Percentiles rank a stretch among this genome's conserved stretches.
phyloP scores from a whole-genome alignment of 1,284 basidiomycete genomes.

The Marasmius sp. region DNA sequence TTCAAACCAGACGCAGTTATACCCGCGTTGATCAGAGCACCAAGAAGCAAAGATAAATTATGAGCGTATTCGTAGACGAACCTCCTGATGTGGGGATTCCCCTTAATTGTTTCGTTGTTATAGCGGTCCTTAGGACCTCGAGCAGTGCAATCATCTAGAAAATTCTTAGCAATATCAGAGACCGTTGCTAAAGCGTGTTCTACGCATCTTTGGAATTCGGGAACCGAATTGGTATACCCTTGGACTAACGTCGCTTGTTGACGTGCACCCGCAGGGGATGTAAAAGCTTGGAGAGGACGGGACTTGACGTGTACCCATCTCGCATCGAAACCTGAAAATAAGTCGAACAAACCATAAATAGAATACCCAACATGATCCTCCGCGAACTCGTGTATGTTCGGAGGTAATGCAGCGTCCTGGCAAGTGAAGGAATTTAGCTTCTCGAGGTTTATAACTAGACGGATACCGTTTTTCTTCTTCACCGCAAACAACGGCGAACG shows the following conservation, averaged over 20 bases:
- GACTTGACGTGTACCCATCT: not conserved
- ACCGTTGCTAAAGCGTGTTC: constrained; percentile 14
- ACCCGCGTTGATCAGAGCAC: constrained; percentile 21
- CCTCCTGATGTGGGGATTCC: too few relatives aligned
- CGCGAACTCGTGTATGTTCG: constrained; percentile 29
- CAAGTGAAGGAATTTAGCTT: constrained; percentile 32
- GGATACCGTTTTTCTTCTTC: constrained; percentile 28
- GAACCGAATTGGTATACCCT: not conserved
- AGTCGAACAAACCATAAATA: constrained; percentile 24
- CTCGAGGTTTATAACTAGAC: constrained; percentile 31
- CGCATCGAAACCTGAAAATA: constrained; percentile 16
- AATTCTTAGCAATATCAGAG: not conserved
- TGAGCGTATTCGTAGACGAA: too few relatives aligned
- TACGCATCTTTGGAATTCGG: constrained; percentile 4
- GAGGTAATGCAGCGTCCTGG: constrained; percentile 26
- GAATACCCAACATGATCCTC: constrained; percentile 28
- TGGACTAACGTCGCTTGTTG: not conserved
- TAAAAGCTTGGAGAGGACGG: not conserved
- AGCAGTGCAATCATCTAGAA: not conserved
- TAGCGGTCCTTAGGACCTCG: too few relatives aligned
- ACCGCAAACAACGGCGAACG: constrained; percentile 30
- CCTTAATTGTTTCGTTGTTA: too few relatives aligned
- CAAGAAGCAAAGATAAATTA: constrained; percentile 20
- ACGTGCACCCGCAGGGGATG: not conserved
- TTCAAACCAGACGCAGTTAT: constrained; percentile 30